phyloP scores from a whole-genome alignment of 23 red algal genomes.

The Chondrus crispus region DNA sequence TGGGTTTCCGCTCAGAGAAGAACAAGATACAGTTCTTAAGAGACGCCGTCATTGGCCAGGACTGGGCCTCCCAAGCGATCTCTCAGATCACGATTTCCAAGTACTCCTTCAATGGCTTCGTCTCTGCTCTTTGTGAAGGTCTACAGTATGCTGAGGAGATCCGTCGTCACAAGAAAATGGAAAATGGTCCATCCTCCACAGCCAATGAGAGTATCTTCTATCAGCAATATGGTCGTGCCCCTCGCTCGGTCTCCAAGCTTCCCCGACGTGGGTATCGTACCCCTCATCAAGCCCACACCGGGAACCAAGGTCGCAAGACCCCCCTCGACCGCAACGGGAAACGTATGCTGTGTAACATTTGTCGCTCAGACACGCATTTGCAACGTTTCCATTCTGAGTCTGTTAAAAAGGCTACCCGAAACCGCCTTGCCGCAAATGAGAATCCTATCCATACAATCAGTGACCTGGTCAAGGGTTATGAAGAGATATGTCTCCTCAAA shows the following conservation, averaged over 20 bases:
- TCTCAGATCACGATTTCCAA: neutral
- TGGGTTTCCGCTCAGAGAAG: neutral
- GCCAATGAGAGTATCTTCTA: neutral
- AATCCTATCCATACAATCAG: too few species aligned
- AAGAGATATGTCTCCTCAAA: too few species aligned
- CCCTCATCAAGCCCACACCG: too few species aligned
- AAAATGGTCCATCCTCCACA: neutral
- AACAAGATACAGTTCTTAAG: constrained; percentile 31
- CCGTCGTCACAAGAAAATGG: neutral
- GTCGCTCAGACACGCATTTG: neutral
- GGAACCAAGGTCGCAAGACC: too few species aligned
- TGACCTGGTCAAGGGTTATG: too few species aligned
- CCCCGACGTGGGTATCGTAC: neutral
- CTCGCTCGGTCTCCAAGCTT: neutral
- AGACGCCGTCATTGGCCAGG: neutral
- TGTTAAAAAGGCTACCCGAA: too few species aligned
- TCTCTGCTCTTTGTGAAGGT: constrained; percentile 23
- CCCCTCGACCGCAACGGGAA: constrained; percentile 9
- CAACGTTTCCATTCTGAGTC: neutral
- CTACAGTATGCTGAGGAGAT: neutral
- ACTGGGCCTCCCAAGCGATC: neutral
- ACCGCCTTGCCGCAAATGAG: too few species aligned
- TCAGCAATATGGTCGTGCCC: neutral
- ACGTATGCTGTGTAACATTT: neutral
- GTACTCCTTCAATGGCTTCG: constrained; percentile 43